Evolutionary conservation across 331 rosid species (phyloP).

Genomic region (Rhamnella rubrinervis): DNA sequence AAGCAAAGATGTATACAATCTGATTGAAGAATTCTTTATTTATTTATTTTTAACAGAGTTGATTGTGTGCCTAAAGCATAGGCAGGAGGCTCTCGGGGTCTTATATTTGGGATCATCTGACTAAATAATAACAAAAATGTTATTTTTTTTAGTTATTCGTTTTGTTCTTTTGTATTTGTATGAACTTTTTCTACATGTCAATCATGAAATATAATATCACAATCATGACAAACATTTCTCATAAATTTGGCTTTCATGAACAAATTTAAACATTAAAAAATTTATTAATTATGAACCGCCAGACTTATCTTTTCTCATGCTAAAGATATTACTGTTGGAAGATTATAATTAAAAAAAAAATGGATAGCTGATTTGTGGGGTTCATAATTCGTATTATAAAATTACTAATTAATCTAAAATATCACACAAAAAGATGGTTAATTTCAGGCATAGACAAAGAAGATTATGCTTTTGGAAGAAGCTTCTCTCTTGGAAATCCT

Average conservation of each 20-base stretch:
- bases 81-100: no score
- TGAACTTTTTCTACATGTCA: no score
- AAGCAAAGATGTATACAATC: no score
- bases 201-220: no score
- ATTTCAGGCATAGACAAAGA: background rate
- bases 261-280: background rate
- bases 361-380: background rate
- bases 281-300: background rate
- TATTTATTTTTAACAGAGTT: no score
- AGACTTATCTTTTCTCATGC: background rate
- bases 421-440: background rate
- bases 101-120: no score
- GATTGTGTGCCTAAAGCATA: no score
- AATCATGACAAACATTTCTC: conserved; percentile 1
- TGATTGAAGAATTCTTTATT: no score
- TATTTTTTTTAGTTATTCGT: no score
- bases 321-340: background rate
- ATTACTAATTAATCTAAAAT: background rate
- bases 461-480: conserved; percentile 5
- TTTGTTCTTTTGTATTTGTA: no score
- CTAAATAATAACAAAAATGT: no score
- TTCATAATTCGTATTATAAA: background rate
- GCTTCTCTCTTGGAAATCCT: conserved; percentile 4
- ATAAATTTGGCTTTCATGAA: background rate
- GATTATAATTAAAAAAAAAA: background rate